Evolutionary conservation across 768 basidiomycete genomes (phyloP), one percentile per base, ranked within the genome.

Genomic region (Scleroderma bovista): DNA sequence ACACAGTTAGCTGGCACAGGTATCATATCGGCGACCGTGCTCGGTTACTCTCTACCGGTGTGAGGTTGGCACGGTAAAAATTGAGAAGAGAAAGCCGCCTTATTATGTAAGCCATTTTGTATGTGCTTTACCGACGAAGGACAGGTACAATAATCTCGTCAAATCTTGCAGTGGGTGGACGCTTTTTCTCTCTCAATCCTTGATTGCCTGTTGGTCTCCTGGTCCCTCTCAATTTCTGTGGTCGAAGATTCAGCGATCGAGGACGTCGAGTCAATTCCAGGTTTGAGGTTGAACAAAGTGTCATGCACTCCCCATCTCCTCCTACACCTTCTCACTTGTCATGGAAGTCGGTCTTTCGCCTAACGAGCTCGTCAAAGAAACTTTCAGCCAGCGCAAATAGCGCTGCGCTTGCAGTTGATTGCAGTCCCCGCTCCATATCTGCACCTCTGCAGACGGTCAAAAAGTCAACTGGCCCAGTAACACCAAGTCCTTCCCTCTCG

Each of bases 331-430:
- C 65, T 6, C 61, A 59, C 52, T 55, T 62, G 2, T 64, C 65
- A 46, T 90, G 88, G 88, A 88, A 83, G 68, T 81, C 84, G 19
- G 76, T 88, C 53, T 83, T 90, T 70, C 81, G 86, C 53, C 72
- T 88, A 51, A 81, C 72, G 34, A 84, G 73, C 58, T 84, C 85
- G 8, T 78, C 79, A 44, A 84, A 78, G 72, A 88, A 82, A 68
- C 68, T 57, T 2, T 29, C 75, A 31, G 55, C 71, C 20, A 62
- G 57, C 37, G 51, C 24, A 34, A 72, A 69, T 55, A 61, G 64
- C 34, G 62, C 79, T 41, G 64, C 76, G 17, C 67, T 82, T 49
- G 62, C 77, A 42, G 68, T 82, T 50, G 78, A 86, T 65, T 80
- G 52, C 64, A 67, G 54, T 44, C 67, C 49, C 51, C 74, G 12